phyloP scores from a whole-genome alignment of 257 asterid genomes.

The Jacaranda copaia region DNA sequence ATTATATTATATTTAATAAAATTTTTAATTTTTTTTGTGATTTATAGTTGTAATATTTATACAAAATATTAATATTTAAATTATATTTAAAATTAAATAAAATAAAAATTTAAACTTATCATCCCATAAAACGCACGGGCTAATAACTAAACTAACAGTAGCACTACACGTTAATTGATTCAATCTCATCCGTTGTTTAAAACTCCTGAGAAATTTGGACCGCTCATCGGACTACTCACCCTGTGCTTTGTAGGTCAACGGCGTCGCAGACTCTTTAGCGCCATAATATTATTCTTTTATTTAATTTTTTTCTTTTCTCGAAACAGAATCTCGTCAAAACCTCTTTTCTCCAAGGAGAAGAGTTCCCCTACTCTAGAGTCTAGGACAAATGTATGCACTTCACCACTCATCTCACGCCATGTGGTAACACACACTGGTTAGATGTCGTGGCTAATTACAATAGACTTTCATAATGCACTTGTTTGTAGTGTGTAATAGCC shows the following conservation, averaged over 20 bases:
- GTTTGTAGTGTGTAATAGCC: slow-evolving; percentile 22
- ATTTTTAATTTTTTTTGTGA: no score
- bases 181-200: slow-evolving; percentile 36
- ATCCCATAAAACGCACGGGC: no score
- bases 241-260: slow-evolving; percentile 46
- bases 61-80: no score
- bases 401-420: slow-evolving; percentile 32
- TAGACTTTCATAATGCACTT: slow-evolving; percentile 6
- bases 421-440: background rate
- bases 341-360: background rate
- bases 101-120: no score
- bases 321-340: slow-evolving; percentile 37
- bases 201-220: slow-evolving; percentile 25
- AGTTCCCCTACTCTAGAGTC: slow-evolving; percentile 33
- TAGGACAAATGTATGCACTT: background rate
- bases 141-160: no score
- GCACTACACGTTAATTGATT: background rate
- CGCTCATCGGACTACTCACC: slow-evolving; percentile 30
- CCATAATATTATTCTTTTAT: slow-evolving; percentile 41
- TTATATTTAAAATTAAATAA: no score
- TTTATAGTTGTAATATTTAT: no score
- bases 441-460: slow-evolving; percentile 24
- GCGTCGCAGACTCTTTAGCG: slow-evolving; percentile 46
- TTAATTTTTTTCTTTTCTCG: slow-evolving; percentile 12
- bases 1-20: no score